Evolutionary conservation across 108 stramenopile genomes (phyloP), one percentile per base, ranked within the genome.

Genomic region (Ochromonas danica): DNA sequence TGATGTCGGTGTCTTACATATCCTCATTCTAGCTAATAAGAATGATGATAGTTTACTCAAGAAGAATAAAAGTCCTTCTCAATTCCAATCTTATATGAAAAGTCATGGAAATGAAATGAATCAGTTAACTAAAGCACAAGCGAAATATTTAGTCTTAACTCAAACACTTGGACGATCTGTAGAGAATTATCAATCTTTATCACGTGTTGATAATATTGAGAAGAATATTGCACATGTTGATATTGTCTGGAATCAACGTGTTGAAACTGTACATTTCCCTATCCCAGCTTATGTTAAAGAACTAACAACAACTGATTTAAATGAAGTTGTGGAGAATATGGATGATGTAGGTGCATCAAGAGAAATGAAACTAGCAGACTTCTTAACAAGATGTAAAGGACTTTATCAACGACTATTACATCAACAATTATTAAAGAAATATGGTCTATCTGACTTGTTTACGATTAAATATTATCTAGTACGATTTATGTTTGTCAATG

Each of bases 401-500:
- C 38, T 75, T 28, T 60, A 33, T 60, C 36, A 41, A 3, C 6
- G 6, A 42, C 6, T 6, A 6, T 14, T 14, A 28, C 72, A 75
- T 60, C 72, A 75, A 42, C 72, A 75, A 36, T 30, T 60, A 14
- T 33, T 75, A 10, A 42, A 42, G 17, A 6, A 3, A 6, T 75
- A 75, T 42, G 72, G 72, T 10, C 30, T 75, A 28, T 17, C 45
- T 3, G 6, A 27, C 10, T 33, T 75, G 31, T 42, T 10, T 38
- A 27, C 43, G 14, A 10, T 75, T 14, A 75, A 57, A 31, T 45
- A 60, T 57, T 57, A 45, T 25, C 72, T 75, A 3, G 22, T 33
- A 28, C 14, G 72, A 33, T 30, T 75, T 31, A 75, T 75, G 72
- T 75, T 75, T 41, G 40, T 41, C 40, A 75, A 75, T 75, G 72